Evolutionary conservation across 1,139 yeast genomes (phyloP).

Genomic region (Geotrichum phurueaensis): DNA sequence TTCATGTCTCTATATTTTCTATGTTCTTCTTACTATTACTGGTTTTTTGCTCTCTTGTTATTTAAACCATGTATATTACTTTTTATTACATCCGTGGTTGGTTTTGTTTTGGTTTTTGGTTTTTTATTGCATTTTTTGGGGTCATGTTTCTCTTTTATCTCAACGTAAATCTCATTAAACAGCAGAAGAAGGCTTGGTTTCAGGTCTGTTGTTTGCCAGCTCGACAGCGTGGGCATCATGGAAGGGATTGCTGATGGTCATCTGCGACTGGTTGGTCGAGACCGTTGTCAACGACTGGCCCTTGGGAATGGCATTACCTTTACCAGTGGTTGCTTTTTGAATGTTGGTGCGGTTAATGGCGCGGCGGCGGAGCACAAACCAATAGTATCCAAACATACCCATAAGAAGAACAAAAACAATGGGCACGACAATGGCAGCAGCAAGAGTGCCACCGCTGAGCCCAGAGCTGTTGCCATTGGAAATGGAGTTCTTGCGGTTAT

Average conservation of each 20-base stretch:
- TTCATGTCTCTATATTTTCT: too few species aligned
- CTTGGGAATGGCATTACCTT: conserved; percentile 10
- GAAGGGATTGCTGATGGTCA: conserved; percentile 17
- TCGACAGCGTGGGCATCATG: conserved; percentile 18
- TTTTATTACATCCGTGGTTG: neutral
- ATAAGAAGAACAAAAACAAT: conserved; percentile 32
- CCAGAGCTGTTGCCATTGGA: conserved; percentile 22
- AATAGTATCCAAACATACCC: conserved; percentile 17
- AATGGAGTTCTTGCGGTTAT: conserved; percentile 27
- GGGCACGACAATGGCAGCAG: conserved; percentile 44
- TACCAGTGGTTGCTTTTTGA: conserved; percentile 10
- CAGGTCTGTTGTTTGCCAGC: conserved; percentile 3
- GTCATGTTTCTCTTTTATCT: conserved; percentile 1
- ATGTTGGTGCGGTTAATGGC: conserved; percentile 3
- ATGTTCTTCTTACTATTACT: too few species aligned
- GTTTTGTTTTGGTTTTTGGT: neutral
- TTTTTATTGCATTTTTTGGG: neutral
- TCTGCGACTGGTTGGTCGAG: conserved; percentile 9
- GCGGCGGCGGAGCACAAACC: conserved; percentile 16
- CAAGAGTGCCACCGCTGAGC: conserved; percentile 29
- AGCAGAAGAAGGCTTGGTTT: conserved; percentile 12
- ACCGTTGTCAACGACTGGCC: conserved; percentile 9
- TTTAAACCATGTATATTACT: neutral
- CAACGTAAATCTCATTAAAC: conserved; percentile 6
- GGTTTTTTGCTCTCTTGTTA: neutral